phyloP scores from a whole-genome alignment of 352 stramenopile species.

The Globisporangium paddicum region DNA sequence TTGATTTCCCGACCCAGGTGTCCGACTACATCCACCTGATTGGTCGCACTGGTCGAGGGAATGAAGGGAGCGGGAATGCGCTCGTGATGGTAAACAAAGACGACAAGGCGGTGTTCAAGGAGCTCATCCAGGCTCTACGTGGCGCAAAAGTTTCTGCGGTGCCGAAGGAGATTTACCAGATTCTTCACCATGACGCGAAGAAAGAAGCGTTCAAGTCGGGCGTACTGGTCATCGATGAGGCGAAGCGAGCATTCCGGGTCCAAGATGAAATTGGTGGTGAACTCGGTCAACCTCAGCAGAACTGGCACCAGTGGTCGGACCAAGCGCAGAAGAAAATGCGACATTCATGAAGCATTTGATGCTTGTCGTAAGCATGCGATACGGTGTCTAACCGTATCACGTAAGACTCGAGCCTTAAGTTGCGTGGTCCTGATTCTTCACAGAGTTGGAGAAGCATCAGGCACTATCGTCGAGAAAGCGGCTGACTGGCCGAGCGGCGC shows the following conservation, averaged over 20 bases:
- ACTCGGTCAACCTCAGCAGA: neutral
- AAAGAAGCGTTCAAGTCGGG: constrained; percentile 12
- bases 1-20: constrained; percentile 59
- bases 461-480: neutral
- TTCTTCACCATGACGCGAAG: constrained; percentile 20
- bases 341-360: neutral
- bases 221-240: constrained; percentile 29
- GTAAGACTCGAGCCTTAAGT: neutral
- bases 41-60: constrained; percentile 38
- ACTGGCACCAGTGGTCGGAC: constrained; percentile 11
- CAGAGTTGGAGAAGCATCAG: neutral
- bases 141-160: constrained; percentile 19
- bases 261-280: constrained; percentile 14
- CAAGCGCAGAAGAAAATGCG: constrained; percentile 3
- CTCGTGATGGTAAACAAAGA: constrained; percentile 43
- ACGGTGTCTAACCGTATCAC: neutral
- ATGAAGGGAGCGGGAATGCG: constrained; percentile 17
- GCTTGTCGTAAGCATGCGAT: neutral
- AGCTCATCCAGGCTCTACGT: constrained; percentile 33
- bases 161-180: constrained; percentile 39
- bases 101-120: constrained; percentile 34
- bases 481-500: neutral
- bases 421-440: neutral
- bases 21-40: constrained; percentile 64
- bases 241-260: constrained; percentile 44